Base-by-base conservation (phyloP, 148 eudicot genomes). In the Heliosperma pusillum region DNA sequence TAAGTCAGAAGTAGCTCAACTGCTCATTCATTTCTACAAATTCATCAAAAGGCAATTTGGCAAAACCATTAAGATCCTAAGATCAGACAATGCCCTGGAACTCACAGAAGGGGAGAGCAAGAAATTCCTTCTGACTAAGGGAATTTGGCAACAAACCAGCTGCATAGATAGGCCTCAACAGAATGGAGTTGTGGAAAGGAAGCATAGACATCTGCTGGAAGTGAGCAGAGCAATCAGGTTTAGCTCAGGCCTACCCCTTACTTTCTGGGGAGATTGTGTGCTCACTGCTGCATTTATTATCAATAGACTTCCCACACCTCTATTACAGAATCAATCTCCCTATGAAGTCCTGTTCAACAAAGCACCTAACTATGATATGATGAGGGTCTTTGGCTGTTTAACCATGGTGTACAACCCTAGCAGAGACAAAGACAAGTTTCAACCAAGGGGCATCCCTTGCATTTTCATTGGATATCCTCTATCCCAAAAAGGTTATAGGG, bases 111-210 rank as follows among this genome's bases (percentile, higher is more conserved):
- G 7, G 0, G 24, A 45, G 3, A 24, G 9, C 21, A 25, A 12
- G 9, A 4, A 25, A 21, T 70, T 24, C 7, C 3, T 50, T 13
- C 5, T 10, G 2, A 1, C 19, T 3, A 50, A 24, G 0, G 73
- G 73, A 25, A 70, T 70, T 8, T 24, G 52, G 2, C 19, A 45
- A 5, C 73, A 70, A 26, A 70, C 59, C 0, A 45, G 58, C 19
- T 70, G 73, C 24, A 19, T 15, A 0, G 73, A 47, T 1, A 70
- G 55, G 10, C 72, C 72, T 2, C 72, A 69, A 45, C 72, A 69
- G 27, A 69, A 69, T 69, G 72, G 57, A 0, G 20, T 15, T 2
- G 72, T 69, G 7, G 72, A 69, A 12, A 40, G 71, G 10, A 68
- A 40, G 6, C 53, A 40, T 11, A 42, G 11, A n/a, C 45, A 68